Conservation (phyloP, 2,329 filamentous ascomycete genomes). For the Trichophyton rubrum region DNA sequence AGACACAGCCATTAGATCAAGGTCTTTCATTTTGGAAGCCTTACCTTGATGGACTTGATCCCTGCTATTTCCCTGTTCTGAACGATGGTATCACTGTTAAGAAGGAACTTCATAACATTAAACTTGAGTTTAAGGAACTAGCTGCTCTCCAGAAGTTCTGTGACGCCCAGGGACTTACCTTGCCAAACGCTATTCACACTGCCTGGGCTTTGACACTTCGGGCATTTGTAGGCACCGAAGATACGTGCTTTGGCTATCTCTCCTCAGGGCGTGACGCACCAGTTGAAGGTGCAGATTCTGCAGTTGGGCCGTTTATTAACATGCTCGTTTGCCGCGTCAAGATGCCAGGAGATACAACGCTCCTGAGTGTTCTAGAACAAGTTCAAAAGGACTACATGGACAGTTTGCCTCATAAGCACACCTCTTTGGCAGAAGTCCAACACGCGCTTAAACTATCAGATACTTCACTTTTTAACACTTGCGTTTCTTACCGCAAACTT, state of each 20-base stretch:
- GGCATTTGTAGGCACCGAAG: conserved; percentile 52
- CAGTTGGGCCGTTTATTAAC: conserved; percentile 18
- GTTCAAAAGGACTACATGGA: conserved; percentile 38
- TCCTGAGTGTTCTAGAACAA: conserved; percentile 29
- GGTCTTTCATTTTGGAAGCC: conserved; percentile 29
- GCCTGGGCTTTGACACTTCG: conserved; percentile 57
- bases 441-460: conserved; percentile 31
- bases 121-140: conserved; percentile 21
- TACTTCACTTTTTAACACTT: conserved; percentile 36
- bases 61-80: conserved; percentile 27
- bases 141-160: conserved; percentile 28
- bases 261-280: conserved; percentile 16
- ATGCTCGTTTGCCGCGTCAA: conserved; percentile 15
- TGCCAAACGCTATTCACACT: conserved; percentile 51
- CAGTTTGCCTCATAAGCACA: conserved; percentile 33
- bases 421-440: conserved; percentile 36
- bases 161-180: conserved; percentile 33
- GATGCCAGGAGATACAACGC: conserved; percentile 17
- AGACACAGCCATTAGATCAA: conserved; percentile 16
- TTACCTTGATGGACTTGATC: conserved; percentile 24
- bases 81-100: conserved; percentile 18
- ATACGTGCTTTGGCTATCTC: conserved; percentile 32
- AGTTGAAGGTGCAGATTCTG: conserved; percentile 12
- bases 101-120: conserved; percentile 22
- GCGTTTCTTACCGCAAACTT: conserved; percentile 36